phyloP scores from a whole-genome alignment of 1,139 yeast species.

The Geotrichum australiense region DNA sequence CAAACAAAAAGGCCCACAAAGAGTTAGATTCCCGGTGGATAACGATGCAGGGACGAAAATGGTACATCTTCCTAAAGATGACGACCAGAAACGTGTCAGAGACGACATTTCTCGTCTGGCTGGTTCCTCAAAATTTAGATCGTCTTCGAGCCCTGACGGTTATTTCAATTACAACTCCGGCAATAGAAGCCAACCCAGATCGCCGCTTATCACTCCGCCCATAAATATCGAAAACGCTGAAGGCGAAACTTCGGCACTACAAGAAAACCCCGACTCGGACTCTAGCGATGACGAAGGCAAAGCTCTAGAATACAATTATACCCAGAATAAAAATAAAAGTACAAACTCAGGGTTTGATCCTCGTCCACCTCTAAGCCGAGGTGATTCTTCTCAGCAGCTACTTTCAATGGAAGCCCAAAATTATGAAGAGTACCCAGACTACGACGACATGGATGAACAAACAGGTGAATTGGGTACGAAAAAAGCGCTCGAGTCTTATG shows the following conservation, averaged over 20 bases:
- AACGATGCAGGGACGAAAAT: slow-evolving; percentile 25
- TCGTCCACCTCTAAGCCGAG: slow-evolving; percentile 11
- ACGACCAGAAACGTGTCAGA: slow-evolving; percentile 13
- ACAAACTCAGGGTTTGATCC: background rate
- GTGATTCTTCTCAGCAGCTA: slow-evolving; percentile 5
- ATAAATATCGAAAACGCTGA: slow-evolving; percentile 8
- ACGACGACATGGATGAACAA: background rate
- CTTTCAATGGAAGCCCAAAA: slow-evolving; percentile 6
- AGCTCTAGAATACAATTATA: background rate
- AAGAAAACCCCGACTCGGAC: background rate
- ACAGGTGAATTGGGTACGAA: slow-evolving; percentile 6
- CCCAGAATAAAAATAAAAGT: background rate
- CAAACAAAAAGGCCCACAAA: slow-evolving; percentile 18
- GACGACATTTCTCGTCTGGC: slow-evolving; percentile 7
- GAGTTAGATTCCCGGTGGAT: slow-evolving; percentile 31
- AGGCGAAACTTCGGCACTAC: background rate
- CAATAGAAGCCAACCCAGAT: background rate
- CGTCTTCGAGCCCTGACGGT: background rate
- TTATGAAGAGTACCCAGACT: background rate
- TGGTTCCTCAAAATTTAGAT: background rate
- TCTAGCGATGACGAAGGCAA: background rate
- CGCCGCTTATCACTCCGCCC: slow-evolving; percentile 11
- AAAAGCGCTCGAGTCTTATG: slow-evolving; percentile 6
- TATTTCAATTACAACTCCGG: slow-evolving; percentile 3
- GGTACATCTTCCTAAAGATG: slow-evolving; percentile 28